Percentiles rank a stretch among this genome's conserved stretches.
Evolutionary conservation across 1,284 basidiomycete genomes (phyloP).

Genomic region (Fomitopsis palustris): DNA sequence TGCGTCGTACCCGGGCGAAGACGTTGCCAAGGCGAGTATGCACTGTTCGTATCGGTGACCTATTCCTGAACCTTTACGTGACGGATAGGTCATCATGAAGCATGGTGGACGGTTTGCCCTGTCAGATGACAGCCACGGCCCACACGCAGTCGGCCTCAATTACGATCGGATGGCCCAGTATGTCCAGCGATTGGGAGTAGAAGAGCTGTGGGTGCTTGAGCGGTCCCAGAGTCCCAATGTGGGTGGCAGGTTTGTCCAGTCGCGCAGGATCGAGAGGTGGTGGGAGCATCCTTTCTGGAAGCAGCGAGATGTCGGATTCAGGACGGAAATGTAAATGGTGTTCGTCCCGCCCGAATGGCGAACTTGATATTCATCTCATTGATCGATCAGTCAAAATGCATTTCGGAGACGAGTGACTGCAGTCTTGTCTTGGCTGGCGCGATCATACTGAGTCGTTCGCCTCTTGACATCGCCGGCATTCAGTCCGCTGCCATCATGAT

Average conservation of each 20-base stretch:
- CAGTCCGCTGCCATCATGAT: conserved; percentile 1
- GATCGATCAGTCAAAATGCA: neutral
- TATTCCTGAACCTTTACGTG: neutral
- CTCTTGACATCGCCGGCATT: neutral
- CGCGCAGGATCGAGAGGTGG: conserved; percentile 49
- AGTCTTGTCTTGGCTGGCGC: too few species aligned
- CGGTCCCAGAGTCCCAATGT: conserved; percentile 32
- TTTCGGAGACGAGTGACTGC: neutral
- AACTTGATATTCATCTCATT: neutral
- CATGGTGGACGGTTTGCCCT: conserved; percentile 76
- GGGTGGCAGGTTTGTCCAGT: conserved; percentile 42
- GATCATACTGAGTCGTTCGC: neutral
- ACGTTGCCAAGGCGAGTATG: conserved; percentile 67
- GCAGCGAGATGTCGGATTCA: neutral
- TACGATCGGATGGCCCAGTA: conserved; percentile 72
- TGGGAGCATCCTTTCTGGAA: conserved; percentile 57
- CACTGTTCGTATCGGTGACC: neutral
- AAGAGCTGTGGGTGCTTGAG: conserved; percentile 67
- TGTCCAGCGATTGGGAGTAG: conserved; percentile 56
- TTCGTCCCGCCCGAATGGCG: neutral
- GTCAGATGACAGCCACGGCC: conserved; percentile 96
- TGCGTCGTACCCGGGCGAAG: conserved; percentile 78
- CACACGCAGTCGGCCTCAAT: conserved; percentile 85
- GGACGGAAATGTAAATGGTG: neutral
- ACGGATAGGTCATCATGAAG: conserved; percentile 59